Conservation (phyloP, 2,329 filamentous ascomycete genomes). For the Aureobasidium mangrovei region DNA sequence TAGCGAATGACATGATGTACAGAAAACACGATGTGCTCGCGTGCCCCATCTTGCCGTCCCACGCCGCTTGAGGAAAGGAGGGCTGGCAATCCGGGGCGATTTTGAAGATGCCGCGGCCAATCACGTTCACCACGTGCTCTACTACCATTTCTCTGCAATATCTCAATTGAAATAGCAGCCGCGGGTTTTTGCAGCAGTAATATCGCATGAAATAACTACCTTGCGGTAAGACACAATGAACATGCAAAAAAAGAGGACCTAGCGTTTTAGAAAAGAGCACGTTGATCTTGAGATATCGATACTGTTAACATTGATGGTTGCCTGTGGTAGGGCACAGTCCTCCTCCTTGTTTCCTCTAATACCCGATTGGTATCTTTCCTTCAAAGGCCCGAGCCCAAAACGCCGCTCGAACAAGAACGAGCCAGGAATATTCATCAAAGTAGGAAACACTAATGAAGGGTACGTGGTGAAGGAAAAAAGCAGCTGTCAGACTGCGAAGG, state of each 20-base stretch:
- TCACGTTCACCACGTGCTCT: constrained; percentile 1
- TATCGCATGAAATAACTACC: background rate
- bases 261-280: background rate
- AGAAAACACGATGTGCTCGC: constrained; percentile 4
- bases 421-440: background rate
- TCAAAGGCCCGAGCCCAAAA: background rate
- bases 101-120: background rate
- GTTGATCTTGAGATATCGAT: background rate
- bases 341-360: background rate
- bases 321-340: background rate
- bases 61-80: background rate
- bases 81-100: background rate
- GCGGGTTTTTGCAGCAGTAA: background rate
- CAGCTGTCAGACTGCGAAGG: background rate
- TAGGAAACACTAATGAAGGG: background rate
- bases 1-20: constrained; percentile 11
- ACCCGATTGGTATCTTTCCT: background rate
- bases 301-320: background rate
- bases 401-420: background rate
- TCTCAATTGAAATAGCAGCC: background rate
- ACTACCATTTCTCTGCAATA: background rate
- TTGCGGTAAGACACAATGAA: background rate
- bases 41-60: constrained; percentile 1
- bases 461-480: background rate
- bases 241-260: background rate